Evolutionary conservation across 768 basidiomycete genomes (phyloP).

Genomic region (Fomitopsis pulvina): DNA sequence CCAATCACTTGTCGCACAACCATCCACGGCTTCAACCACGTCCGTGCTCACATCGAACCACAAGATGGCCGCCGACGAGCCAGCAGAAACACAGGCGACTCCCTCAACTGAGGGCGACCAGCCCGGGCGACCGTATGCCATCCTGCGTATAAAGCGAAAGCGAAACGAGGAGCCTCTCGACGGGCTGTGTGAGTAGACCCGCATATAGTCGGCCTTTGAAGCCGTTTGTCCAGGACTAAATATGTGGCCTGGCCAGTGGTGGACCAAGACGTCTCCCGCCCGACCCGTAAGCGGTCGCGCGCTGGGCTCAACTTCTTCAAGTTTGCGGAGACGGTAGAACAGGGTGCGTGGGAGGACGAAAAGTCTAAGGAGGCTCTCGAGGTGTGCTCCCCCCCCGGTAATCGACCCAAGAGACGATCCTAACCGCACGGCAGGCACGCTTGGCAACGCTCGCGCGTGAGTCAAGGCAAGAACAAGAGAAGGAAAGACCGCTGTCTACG

Average conservation of each 20-base stretch:
- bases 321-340: slow-evolving; percentile 75
- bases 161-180: slow-evolving; percentile 78
- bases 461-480: not conserved
- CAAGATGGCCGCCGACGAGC: not conserved
- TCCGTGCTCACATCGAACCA: too few species aligned
- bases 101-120: not conserved
- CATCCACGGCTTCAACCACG: too few species aligned
- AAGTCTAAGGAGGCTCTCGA: slow-evolving; percentile 51
- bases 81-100: not conserved
- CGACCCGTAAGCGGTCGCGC: slow-evolving; percentile 56
- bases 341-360: slow-evolving; percentile 60
- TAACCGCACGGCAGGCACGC: not conserved
- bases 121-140: slow-evolving; percentile 46
- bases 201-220: slow-evolving; percentile 8
- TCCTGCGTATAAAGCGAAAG: slow-evolving; percentile 78
- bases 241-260: slow-evolving; percentile 2
- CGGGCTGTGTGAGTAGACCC: slow-evolving; percentile 52
- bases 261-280: slow-evolving; percentile 29
- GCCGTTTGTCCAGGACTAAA: slow-evolving; percentile 10
- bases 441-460: slow-evolving; percentile 14
- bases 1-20: too few species aligned
- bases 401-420: not conserved
- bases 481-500: not conserved
- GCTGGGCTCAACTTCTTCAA: slow-evolving; percentile 59
- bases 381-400: slow-evolving; percentile 29